Percentiles rank a stretch among this genome's conserved stretches.
Conservation (phyloP, 805 yeast genomes). For the Candida railenensis region DNA sequence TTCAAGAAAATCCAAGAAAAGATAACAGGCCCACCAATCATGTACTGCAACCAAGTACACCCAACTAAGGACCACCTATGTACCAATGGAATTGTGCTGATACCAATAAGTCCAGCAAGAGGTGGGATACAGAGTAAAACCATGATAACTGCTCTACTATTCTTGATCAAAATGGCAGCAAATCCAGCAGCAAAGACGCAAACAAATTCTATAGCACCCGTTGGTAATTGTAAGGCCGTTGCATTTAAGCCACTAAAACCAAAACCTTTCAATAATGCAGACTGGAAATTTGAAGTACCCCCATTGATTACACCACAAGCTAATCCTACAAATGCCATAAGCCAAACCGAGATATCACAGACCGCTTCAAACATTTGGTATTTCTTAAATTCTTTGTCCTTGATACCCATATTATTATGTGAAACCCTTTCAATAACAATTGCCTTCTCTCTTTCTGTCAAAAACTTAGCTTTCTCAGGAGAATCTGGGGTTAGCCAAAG, state of each 20-base stretch:
- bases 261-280: conserved; percentile 28
- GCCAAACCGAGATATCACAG: conserved; percentile 18
- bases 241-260: conserved; percentile 29
- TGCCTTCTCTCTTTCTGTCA: conserved; percentile 31
- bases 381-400: conserved; percentile 20
- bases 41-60: conserved; percentile 29
- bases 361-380: conserved; percentile 20
- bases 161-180: conserved; percentile 16
- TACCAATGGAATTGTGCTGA: conserved; percentile 15
- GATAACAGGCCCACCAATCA: conserved; percentile 30
- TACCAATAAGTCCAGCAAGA: conserved; percentile 25
- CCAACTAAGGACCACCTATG: conserved; percentile 27
- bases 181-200: conserved; percentile 28
- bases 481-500: conserved; percentile 20
- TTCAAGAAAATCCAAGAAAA: conserved; percentile 23
- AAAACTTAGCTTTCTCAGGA: conserved; percentile 30
- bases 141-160: conserved; percentile 16
- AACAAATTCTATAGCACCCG: conserved; percentile 25
- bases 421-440: conserved; percentile 18
- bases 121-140: conserved; percentile 18
- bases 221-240: conserved; percentile 25
- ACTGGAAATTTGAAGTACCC: conserved; percentile 23
- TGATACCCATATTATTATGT: conserved; percentile 23
- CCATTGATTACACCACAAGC: conserved; percentile 32
- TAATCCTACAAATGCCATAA: conserved; percentile 20